phyloP scores from a whole-genome alignment of 2,329 filamentous ascomycete genomes.

The Sporothrix variecibatus region DNA sequence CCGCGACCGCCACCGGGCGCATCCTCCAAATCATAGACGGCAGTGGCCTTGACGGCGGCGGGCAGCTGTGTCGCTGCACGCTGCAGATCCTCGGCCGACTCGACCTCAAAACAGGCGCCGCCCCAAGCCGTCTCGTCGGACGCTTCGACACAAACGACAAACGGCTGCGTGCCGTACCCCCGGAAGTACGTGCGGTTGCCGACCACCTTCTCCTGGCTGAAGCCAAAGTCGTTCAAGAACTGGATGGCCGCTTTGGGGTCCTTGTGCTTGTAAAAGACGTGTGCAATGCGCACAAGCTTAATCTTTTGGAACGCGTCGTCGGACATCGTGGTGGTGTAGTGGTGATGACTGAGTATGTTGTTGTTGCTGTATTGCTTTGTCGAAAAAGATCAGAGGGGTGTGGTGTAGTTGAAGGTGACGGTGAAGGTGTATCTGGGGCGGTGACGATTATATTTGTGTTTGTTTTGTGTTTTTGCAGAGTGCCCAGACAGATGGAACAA shows the following conservation, averaged over 20 bases:
- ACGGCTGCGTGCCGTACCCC: constrained; percentile 63
- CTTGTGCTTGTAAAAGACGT: constrained; percentile 52
- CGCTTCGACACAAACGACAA: constrained; percentile 56
- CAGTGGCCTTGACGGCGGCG: constrained; percentile 48
- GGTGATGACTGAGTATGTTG: not conserved
- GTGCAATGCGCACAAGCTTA: constrained; percentile 44
- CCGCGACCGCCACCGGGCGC: constrained; percentile 57
- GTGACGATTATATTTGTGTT: not conserved
- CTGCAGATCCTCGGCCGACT: constrained; percentile 56
- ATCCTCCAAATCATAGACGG: constrained; percentile 51
- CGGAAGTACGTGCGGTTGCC: constrained; percentile 58
- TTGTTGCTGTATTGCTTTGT: not conserved
- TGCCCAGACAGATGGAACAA: not conserved
- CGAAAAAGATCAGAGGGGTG: not conserved
- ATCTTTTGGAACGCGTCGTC: constrained; percentile 37
- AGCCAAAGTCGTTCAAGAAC: constrained; percentile 54
- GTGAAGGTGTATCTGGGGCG: not conserved
- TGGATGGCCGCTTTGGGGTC: constrained; percentile 45
- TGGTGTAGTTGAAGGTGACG: no score
- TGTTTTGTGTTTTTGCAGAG: not conserved
- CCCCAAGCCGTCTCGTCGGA: constrained; percentile 54
- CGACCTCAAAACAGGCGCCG: constrained; percentile 60
- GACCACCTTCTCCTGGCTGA: constrained; percentile 42
- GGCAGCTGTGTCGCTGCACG: constrained; percentile 51
- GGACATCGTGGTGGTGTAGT: constrained; percentile 28